Conservation (phyloP, 2,329 filamentous ascomycete species). For the Pseudogymnoascus sp. region DNA sequence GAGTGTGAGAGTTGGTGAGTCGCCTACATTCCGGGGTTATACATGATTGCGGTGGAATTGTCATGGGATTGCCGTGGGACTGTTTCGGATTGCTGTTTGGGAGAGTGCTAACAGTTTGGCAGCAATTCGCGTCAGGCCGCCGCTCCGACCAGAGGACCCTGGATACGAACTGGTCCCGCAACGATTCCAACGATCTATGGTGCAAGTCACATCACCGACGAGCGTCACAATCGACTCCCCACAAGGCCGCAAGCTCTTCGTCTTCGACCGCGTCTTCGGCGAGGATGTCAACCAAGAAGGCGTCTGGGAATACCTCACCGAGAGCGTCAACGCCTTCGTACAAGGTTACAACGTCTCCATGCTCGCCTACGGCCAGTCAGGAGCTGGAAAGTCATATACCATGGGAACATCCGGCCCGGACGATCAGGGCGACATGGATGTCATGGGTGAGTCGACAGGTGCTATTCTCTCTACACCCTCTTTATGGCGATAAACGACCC, state of each 20-base stretch:
- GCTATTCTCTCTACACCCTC: background rate
- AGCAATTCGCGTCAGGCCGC: slow-evolving; percentile 91
- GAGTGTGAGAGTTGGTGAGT: slow-evolving; percentile 92
- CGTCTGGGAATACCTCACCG: slow-evolving; percentile 86
- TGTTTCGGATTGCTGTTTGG: slow-evolving; percentile 6
- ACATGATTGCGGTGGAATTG: background rate
- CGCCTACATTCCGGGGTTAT: background rate
- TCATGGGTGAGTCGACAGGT: slow-evolving; percentile 60
- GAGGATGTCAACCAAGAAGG: slow-evolving; percentile 79
- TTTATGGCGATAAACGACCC: background rate
- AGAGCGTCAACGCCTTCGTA: slow-evolving; percentile 81
- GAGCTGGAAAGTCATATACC: slow-evolving; percentile 94
- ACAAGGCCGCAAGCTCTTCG: slow-evolving; percentile 87
- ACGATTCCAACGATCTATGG: slow-evolving; percentile 86
- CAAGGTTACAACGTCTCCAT: slow-evolving; percentile 99
- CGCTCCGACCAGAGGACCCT: slow-evolving; percentile 73
- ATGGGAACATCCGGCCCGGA: slow-evolving; percentile 90
- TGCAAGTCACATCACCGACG: slow-evolving; percentile 78
- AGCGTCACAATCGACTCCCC: slow-evolving; percentile 83
- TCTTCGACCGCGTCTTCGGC: slow-evolving; percentile 91
- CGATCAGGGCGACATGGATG: slow-evolving; percentile 61
- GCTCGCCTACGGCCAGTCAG: slow-evolving; percentile 93
- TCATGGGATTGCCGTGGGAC: slow-evolving; percentile 9
- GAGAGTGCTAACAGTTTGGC: slow-evolving; percentile 12
- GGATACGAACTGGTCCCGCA: slow-evolving; percentile 93